These are phyloP conservation scores for Leishmania tarentolae DNA, from an alignment of 208 protist genomes.

Conservation along the genomic window DNA sequence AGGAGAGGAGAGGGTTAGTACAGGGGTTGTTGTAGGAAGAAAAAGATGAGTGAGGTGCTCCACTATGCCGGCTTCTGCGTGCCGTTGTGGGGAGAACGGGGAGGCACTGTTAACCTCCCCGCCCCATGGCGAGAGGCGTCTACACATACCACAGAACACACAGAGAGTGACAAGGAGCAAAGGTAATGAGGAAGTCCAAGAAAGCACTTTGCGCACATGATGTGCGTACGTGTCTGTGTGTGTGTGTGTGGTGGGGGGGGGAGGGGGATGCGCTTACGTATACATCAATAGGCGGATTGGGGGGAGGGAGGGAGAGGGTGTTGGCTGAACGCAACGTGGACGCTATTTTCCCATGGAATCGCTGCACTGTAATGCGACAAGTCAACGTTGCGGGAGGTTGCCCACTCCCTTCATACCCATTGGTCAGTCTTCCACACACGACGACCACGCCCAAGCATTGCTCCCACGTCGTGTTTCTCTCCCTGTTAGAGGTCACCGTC, in stretches of 20 bases:
- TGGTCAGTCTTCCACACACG: neutral
- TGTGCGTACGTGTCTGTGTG: neutral
- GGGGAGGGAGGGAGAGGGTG: neutral
- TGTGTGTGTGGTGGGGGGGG: neutral
- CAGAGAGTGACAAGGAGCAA: neutral
- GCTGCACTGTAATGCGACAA: neutral
- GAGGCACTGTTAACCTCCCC: neutral
- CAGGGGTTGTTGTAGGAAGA: neutral
- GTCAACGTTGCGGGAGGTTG: neutral
- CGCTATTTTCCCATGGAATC: neutral
- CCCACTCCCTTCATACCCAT: no score
- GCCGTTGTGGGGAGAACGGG: neutral
- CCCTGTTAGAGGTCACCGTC: conserved; percentile 29
- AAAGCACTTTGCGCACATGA: neutral
- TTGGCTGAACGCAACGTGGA: neutral
- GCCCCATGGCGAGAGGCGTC: neutral
- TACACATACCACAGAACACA: neutral
- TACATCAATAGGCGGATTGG: neutral
- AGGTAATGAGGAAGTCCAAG: neutral
- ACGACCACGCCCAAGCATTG: neutral
- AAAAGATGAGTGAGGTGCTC: neutral
- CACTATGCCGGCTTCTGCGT: neutral
- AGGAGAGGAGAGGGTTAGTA: neutral
- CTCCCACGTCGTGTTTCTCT: neutral
- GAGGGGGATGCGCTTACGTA: neutral